A percentile compares a stretch with the other conserved stretches of the same genome.
These are phyloP conservation scores for Amaranthus cruentus DNA, from an alignment of 148 eudicot species.

Conservation along the genomic window DNA sequence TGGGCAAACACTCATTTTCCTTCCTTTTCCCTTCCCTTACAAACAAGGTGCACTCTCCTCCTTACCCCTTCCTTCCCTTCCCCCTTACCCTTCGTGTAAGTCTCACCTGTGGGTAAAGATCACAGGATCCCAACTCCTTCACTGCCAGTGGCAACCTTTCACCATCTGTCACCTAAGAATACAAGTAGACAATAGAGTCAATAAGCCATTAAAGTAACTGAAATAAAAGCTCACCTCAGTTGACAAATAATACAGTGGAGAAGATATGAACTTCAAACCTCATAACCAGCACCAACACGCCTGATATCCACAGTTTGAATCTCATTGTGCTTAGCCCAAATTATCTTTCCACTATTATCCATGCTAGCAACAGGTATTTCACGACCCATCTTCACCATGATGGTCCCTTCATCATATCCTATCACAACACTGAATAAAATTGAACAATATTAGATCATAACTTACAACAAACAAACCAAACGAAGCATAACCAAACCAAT, in stretches of 20 bases:
- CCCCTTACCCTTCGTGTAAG: too few species aligned
- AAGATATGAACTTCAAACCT: slow-evolving; percentile 46
- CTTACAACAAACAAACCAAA: not conserved
- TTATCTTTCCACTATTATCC: slow-evolving; percentile 93
- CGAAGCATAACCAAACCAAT: not conserved
- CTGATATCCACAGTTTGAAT: slow-evolving; percentile 86
- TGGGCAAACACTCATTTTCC: too few species aligned
- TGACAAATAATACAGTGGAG: slow-evolving; percentile 1
- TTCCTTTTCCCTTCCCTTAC: too few species aligned
- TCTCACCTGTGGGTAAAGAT: slow-evolving; percentile 95
- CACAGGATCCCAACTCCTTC: slow-evolving; percentile 96
- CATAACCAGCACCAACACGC: slow-evolving; percentile 90
- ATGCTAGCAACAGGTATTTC: slow-evolving; percentile 96
- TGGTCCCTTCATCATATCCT: slow-evolving; percentile 90
- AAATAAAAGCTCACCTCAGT: not conserved
- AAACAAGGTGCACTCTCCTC: too few species aligned
- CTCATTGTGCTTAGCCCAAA: slow-evolving; percentile 96
- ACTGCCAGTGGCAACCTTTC: slow-evolving; percentile 91
- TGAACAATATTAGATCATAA: not conserved
- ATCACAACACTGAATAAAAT: slow-evolving; percentile 57
- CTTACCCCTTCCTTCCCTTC: too few species aligned
- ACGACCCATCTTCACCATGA: slow-evolving; percentile 91
- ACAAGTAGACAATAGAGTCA: slow-evolving; percentile 14
- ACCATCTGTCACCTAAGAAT: slow-evolving; percentile 84
- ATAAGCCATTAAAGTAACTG: not conserved